phyloP scores from a whole-genome alignment of 768 basidiomycete genomes.

The Candolleomyces aberdarensis region DNA sequence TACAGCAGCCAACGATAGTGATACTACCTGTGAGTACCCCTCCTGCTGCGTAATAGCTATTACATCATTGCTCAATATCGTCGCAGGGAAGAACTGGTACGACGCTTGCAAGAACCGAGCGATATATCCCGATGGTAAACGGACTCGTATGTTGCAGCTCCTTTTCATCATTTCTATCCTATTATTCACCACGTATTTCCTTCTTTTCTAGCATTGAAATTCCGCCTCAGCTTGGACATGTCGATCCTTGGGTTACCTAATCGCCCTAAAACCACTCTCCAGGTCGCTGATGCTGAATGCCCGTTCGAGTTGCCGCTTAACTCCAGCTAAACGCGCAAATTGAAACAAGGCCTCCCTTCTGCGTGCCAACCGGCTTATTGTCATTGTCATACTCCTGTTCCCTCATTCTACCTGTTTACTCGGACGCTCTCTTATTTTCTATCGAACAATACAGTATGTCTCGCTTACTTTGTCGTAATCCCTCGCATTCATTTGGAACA shows the following conservation, averaged over 20 bases:
- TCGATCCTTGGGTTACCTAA: slow-evolving; percentile 64
- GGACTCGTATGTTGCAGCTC: slow-evolving; percentile 50
- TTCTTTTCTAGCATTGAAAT: slow-evolving; percentile 46
- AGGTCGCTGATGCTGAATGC: slow-evolving; percentile 59
- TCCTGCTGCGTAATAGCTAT: slow-evolving; percentile 1
- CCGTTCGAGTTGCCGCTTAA: slow-evolving; percentile 64
- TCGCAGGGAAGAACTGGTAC: slow-evolving; percentile 70
- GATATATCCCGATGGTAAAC: slow-evolving; percentile 44
- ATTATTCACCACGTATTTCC: slow-evolving; percentile 2
- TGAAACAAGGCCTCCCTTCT: no score
- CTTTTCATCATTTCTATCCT: background rate
- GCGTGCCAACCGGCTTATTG: no score
- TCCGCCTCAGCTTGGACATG: slow-evolving; percentile 65
- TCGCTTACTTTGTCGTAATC: no score
- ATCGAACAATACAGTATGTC: no score
- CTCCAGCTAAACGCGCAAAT: slow-evolving; percentile 35
- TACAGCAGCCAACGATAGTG: slow-evolving; percentile 70
- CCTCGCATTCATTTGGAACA: no score
- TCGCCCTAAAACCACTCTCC: slow-evolving; percentile 50
- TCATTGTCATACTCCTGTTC: no score
- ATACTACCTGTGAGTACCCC: slow-evolving; percentile 68
- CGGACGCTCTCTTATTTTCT: no score
- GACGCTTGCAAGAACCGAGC: slow-evolving; percentile 66
- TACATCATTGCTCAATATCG: slow-evolving; percentile 4
- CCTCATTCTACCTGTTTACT: no score